Evolutionary conservation across 257 asterid genomes (phyloP).

Genomic region (Solanum virginianum): DNA sequence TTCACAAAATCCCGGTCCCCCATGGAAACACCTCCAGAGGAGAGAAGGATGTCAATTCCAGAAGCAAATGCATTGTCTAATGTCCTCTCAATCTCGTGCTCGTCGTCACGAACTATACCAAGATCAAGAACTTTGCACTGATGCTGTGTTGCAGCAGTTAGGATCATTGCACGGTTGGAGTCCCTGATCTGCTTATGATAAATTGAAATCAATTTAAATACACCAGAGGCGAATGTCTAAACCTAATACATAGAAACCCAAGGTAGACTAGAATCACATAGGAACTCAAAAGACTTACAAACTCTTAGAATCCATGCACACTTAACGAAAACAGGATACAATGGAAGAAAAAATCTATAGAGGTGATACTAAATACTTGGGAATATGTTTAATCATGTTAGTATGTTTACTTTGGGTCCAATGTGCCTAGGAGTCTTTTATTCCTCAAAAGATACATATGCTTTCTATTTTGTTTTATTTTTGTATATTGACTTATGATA

Average conservation of each 20-base stretch:
- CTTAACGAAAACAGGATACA: not conserved
- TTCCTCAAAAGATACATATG: not conserved
- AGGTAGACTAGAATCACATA: not conserved
- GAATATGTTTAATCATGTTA: not conserved
- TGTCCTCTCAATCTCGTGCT: slow-evolving; percentile 47
- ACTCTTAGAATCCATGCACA: not conserved
- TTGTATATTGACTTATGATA: not conserved
- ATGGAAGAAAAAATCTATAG: not conserved
- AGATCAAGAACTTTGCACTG: slow-evolving; percentile 79
- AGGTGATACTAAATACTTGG: not conserved
- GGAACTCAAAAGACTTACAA: not conserved
- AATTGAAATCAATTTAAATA: not conserved
- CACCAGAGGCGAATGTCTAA: not conserved
- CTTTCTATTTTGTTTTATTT: not conserved
- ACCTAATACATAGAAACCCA: not conserved
- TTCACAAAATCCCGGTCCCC: slow-evolving; percentile 95
- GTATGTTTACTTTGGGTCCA: not conserved
- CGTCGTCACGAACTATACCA: slow-evolving; percentile 73
- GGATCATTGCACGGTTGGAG: slow-evolving; percentile 93
- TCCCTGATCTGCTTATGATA: slow-evolving; percentile 62
- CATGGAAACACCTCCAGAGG: slow-evolving; percentile 99
- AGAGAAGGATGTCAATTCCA: slow-evolving; percentile 65
- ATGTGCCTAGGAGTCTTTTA: not conserved
- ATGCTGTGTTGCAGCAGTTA: slow-evolving; percentile 63
- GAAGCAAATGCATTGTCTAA: slow-evolving; percentile 59